phyloP scores from a whole-genome alignment of 2,329 filamentous ascomycete genomes.

The Pestalotiopsis sp. region DNA sequence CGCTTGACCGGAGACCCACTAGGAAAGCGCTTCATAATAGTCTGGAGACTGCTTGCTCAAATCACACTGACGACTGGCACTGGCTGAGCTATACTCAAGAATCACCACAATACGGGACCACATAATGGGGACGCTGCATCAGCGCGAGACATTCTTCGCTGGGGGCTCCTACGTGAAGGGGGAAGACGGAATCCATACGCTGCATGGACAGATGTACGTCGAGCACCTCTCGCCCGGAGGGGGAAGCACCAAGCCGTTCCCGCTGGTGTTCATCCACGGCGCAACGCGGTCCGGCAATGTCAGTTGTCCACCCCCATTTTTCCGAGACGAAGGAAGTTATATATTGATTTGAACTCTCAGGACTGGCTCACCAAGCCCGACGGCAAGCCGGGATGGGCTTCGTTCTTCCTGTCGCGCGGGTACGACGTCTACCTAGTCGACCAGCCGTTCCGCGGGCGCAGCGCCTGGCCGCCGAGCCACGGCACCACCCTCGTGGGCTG shows the following conservation, averaged over 20 bases:
- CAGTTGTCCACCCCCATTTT: constrained; percentile 19
- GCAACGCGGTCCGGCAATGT: constrained; percentile 43
- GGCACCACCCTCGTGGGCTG: constrained; percentile 25
- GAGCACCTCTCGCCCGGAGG: constrained; percentile 44
- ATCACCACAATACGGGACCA: neutral
- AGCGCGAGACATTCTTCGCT: constrained; percentile 16
- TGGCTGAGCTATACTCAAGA: no score
- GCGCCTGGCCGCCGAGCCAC: constrained; percentile 39
- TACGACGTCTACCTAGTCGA: constrained; percentile 52
- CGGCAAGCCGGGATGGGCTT: constrained; percentile 49
- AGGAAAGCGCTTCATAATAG: no score
- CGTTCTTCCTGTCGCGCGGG: constrained; percentile 46
- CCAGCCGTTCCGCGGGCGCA: constrained; percentile 47
- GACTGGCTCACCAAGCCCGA: constrained; percentile 52
- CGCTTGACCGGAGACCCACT: no score
- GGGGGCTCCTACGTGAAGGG: constrained; percentile 9
- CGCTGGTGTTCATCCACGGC: constrained; percentile 47
- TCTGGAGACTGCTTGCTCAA: no score
- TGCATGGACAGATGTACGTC: constrained; percentile 53
- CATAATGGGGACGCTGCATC: neutral
- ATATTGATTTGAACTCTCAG: constrained; percentile 21
- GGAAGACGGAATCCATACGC: constrained; percentile 22
- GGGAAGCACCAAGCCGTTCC: constrained; percentile 26
- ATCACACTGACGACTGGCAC: no score
- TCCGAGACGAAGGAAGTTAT: neutral